These are phyloP conservation scores for Pelargonium myrrhifolium DNA, from an alignment of 441 rosid genomes.

Conservation along the genomic window DNA sequence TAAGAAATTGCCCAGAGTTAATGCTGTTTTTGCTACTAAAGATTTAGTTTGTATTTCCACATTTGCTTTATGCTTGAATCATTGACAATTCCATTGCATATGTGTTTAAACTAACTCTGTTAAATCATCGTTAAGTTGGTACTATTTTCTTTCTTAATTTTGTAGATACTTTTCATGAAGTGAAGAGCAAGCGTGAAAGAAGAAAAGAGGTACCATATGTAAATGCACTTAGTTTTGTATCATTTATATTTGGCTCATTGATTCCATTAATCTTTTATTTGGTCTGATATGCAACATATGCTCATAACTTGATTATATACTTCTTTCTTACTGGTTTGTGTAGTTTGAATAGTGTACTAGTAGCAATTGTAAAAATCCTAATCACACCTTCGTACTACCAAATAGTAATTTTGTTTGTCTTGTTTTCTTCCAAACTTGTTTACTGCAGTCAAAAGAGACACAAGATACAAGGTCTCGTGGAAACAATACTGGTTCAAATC, in stretches of 20 bases:
- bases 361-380: neutral
- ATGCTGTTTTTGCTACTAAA: neutral
- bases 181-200: constrained; percentile 55
- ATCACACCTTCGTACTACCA: neutral
- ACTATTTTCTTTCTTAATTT: constrained; percentile 4
- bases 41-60: neutral
- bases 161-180: constrained; percentile 54
- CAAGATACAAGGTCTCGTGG: constrained; percentile 29
- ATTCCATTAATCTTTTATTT: neutral
- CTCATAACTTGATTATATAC: neutral
- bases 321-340: neutral
- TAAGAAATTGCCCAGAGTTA: neutral
- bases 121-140: constrained; percentile 12
- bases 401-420: neutral
- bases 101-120: neutral
- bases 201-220: constrained; percentile 44
- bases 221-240: neutral
- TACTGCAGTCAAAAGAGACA: constrained; percentile 34
- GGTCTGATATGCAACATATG: neutral
- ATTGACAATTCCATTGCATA: neutral
- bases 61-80: neutral
- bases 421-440: neutral
- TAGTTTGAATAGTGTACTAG: neutral
- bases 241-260: neutral
- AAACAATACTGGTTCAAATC: constrained; percentile 18